Conservation (phyloP, 1,284 basidiomycete genomes). For the Ganoderma lingzhi region DNA sequence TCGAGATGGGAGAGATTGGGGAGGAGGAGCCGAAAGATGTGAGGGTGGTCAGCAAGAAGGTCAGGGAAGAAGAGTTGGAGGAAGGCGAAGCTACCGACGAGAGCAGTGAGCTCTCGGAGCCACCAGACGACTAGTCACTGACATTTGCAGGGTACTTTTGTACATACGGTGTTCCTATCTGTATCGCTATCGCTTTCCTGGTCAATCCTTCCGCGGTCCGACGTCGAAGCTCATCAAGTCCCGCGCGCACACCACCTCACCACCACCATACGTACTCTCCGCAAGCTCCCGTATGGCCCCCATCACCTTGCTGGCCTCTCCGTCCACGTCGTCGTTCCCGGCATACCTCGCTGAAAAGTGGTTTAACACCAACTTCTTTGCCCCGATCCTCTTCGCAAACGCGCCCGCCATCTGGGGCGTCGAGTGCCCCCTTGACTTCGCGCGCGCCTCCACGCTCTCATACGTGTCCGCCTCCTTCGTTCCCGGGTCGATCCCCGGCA, state of each 20-base stretch:
- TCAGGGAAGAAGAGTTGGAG: constrained; percentile 72
- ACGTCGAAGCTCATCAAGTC: constrained; percentile 78
- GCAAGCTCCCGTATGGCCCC: constrained; percentile 66
- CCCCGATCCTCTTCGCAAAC: constrained; percentile 78
- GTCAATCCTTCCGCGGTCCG: constrained; percentile 36
- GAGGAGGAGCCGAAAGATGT: constrained; percentile 68
- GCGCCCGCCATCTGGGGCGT: constrained; percentile 91
- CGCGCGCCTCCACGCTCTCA: constrained; percentile 69
- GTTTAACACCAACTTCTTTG: constrained; percentile 79
- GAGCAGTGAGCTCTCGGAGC: constrained; percentile 78
- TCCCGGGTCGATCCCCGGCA: constrained; percentile 70
- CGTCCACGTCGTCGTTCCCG: constrained; percentile 51
- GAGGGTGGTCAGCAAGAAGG: constrained; percentile 56
- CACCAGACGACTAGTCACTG: constrained; percentile 59
- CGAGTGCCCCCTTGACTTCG: constrained; percentile 88
- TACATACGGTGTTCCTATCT: constrained; percentile 23
- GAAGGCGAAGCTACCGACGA: constrained; percentile 85
- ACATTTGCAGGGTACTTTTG: constrained; percentile 13
- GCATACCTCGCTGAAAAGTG: constrained; percentile 77
- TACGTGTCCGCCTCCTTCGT: constrained; percentile 67
- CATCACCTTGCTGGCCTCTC: constrained; percentile 63
- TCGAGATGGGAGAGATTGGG: constrained; percentile 88
- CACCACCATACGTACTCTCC: constrained; percentile 54
- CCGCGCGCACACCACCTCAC: constrained; percentile 69
- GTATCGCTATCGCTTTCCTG: constrained; percentile 21